Conservation (phyloP, 176 grass and related monocot genomes). For the Juncus effusus region DNA sequence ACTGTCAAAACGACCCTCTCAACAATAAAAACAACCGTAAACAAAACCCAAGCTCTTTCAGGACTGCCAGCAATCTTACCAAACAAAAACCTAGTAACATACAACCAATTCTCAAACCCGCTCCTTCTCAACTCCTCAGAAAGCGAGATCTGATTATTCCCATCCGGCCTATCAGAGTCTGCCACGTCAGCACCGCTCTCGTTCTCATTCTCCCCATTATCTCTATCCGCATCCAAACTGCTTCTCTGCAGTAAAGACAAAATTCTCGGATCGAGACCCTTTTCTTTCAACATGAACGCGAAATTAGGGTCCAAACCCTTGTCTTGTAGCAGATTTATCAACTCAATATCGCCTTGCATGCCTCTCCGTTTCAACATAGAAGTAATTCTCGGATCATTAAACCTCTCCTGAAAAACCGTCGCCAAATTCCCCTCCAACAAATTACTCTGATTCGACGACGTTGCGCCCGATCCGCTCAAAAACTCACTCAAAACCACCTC, state of each 20-base stretch:
- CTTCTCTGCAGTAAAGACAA: slow-evolving; percentile 87
- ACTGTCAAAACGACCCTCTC: slow-evolving; percentile 74
- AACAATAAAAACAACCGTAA: slow-evolving; percentile 71
- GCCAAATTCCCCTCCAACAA: slow-evolving; percentile 83
- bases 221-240: slow-evolving; percentile 96
- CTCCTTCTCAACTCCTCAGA: slow-evolving; percentile 90
- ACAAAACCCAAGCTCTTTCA: slow-evolving; percentile 73
- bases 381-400: slow-evolving; percentile 91
- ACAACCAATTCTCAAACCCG: slow-evolving; percentile 84
- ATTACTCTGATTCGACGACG: slow-evolving; percentile 50
- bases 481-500: slow-evolving; percentile 37
- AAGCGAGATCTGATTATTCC: slow-evolving; percentile 75
- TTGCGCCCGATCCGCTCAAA: slow-evolving; percentile 63
- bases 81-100: slow-evolving; percentile 84
- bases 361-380: slow-evolving; percentile 96
- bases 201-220: slow-evolving; percentile 66
- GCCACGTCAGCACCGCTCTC: slow-evolving; percentile 48
- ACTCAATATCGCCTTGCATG: slow-evolving; percentile 68
- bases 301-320: slow-evolving; percentile 99
- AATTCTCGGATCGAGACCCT: slow-evolving; percentile 88
- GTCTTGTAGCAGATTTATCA: slow-evolving; percentile 90
- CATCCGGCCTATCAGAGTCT: slow-evolving; percentile 86
- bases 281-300: slow-evolving; percentile 98
- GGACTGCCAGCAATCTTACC: slow-evolving; percentile 80
- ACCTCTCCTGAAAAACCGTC: slow-evolving; percentile 74